phyloP scores from a whole-genome alignment of 352 stramenopile genomes.

The Phytopythium delawarense region DNA sequence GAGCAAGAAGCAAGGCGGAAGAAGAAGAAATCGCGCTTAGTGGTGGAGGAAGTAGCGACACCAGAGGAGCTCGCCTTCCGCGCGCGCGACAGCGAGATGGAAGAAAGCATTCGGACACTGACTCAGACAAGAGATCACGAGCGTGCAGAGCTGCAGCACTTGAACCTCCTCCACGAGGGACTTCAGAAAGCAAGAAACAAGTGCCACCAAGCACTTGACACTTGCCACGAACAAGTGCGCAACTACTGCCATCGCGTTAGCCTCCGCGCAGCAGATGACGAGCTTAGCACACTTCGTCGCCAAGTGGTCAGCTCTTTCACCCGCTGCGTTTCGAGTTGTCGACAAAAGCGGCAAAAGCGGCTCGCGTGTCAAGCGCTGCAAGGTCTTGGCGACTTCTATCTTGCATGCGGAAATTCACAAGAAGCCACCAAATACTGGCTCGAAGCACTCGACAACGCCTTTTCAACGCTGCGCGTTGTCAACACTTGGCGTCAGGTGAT shows the following conservation, averaged over 20 bases:
- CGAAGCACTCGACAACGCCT: conserved; percentile 72
- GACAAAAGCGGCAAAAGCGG: conserved; percentile 65
- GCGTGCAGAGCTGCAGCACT: conserved; percentile 18
- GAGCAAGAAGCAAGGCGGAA: conserved; percentile 74
- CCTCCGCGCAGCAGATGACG: background rate
- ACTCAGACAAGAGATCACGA: conserved; percentile 17
- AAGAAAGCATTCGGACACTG: conserved; percentile 30
- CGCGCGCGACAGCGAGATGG: conserved; percentile 30
- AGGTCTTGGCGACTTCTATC: conserved; percentile 72
- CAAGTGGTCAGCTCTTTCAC: conserved; percentile 43
- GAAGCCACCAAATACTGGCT: conserved; percentile 62
- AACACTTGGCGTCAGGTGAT: conserved; percentile 50
- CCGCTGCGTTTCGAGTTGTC: conserved; percentile 45
- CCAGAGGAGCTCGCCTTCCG: conserved; percentile 63
- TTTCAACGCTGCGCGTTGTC: conserved; percentile 43
- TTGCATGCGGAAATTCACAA: conserved; percentile 32
- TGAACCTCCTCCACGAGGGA: conserved; percentile 18
- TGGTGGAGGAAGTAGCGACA: conserved; percentile 62
- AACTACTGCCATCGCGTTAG: conserved; percentile 24
- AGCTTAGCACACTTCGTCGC: conserved; percentile 13
- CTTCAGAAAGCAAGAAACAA: conserved; percentile 58
- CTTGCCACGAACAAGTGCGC: conserved; percentile 39
- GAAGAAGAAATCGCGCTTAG: conserved; percentile 78
- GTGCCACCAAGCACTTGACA: conserved; percentile 48
- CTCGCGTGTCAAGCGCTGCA: conserved; percentile 57